Evolutionary conservation across 2,329 filamentous ascomycete genomes (phyloP).

Genomic region (Westerdykella ornata): DNA sequence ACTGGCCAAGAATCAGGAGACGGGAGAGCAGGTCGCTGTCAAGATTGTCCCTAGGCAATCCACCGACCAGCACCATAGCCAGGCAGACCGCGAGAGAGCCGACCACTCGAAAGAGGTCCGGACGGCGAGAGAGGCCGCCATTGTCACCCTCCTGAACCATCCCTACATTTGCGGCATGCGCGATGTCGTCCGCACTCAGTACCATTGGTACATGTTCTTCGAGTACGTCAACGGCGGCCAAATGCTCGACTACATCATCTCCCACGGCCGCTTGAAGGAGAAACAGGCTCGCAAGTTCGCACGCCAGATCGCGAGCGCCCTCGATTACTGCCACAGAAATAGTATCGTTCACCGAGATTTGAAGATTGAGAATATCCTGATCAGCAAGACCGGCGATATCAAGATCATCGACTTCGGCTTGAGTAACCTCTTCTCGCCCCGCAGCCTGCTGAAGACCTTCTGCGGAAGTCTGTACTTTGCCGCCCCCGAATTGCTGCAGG

Average conservation of each 20-base stretch:
- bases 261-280: constrained; percentile 93
- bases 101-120: constrained; percentile 96
- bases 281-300: constrained; percentile 98
- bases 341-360: constrained; percentile 96
- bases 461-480: constrained; percentile 98
- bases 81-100: constrained; percentile 74
- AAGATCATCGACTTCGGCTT: constrained; percentile 99
- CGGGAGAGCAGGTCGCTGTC: constrained; percentile 87
- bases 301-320: constrained; percentile 88
- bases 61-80: constrained; percentile 69
- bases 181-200: constrained; percentile 90
- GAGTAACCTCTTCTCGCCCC: constrained; percentile 89
- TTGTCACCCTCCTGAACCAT: constrained; percentile 88
- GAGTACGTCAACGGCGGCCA: constrained; percentile 98
- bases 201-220: constrained; percentile 99
- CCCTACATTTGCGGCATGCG: constrained; percentile 94
- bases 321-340: constrained; percentile 97
- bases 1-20: constrained; percentile 81
- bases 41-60: constrained; percentile 94
- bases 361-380: constrained; percentile 98
- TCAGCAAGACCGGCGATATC: constrained; percentile 98
- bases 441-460: constrained; percentile 84
- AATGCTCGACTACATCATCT: constrained; percentile 99
- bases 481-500: constrained; percentile 87
- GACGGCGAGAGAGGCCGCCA: constrained; percentile 90